Evolutionary conservation across 805 yeast species (phyloP), one percentile per base, ranked within the genome.

Genomic region (Priceomyces melissophilus): DNA sequence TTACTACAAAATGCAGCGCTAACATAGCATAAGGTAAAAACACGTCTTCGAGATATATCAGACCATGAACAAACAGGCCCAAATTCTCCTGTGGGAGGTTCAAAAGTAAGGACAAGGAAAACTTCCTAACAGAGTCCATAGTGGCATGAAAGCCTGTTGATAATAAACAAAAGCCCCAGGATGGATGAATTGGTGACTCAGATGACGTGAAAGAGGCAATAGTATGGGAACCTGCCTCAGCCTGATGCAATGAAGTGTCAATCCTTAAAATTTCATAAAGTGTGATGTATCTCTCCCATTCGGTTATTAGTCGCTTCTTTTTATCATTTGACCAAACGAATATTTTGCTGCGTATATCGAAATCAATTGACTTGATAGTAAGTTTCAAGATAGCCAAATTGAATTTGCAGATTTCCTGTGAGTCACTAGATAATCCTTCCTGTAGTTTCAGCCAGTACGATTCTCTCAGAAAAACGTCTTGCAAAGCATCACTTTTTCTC

Each of bases 161-260:
- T 8, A 88, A 65, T n/a, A 89, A 62, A 3, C 84, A 71, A 43
- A 85, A 66, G 0, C 86, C 83, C 90, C 95, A 88, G 0, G 82
- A 70, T 1, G 82, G 71, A 28, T 82, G 81, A 38, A 88, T 73
- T 16, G 63, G 49, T 0, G 86, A 76, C 1, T 58, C 46, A 2
- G 76, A 71, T 0, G 71, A 61, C 16, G 87, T 67, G 10, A 86
- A 57, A 1, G 63, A 63, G 1, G 78, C 56, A 33, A 89, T 76
- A 50, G 87, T 95, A 6, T 63, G 63, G 1, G 75, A 61, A 0
- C 93, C 91, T 10, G 87, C 96, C 49, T 82, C 81, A 0, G 90
- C 80, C 60, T 90, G 96, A 51, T 90, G 89, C 51, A 87, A 63
- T 0, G 96, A 85, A 0, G 96, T 80, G 57, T 89, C 96, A 30